Conservation (phyloP, 106 monocot species). For the Allium fistulosum region DNA sequence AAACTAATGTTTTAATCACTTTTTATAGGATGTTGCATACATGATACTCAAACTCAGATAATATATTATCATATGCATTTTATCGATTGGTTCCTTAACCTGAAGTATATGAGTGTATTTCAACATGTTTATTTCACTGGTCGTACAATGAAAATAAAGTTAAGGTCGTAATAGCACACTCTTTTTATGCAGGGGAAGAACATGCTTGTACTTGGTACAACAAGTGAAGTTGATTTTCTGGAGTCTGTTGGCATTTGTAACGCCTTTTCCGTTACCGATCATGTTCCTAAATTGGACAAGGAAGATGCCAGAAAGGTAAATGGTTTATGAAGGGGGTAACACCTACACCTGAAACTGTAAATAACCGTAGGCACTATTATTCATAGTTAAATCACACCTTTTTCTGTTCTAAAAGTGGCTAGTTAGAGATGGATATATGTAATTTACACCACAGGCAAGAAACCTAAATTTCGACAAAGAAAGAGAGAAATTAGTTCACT, state of each 20-base stretch:
- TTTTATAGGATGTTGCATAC: too few species aligned
- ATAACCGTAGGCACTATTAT: not conserved
- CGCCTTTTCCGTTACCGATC: constrained; percentile 80
- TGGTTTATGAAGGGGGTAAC: not conserved
- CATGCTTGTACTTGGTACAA: constrained; percentile 89
- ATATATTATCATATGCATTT: too few species aligned
- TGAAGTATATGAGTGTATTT: too few species aligned
- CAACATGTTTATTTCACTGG: too few species aligned
- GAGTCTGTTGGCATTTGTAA: constrained; percentile 85
- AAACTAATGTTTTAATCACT: not conserved
- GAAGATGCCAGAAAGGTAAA: constrained; percentile 81
- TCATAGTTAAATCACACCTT: not conserved
- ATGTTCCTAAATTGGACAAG: constrained; percentile 65
- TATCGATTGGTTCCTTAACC: too few species aligned
- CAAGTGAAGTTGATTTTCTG: constrained; percentile 81
- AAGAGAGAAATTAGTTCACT: too few species aligned
- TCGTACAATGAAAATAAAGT: too few species aligned
- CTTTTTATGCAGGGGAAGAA: constrained; percentile 70
- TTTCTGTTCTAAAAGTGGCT: not conserved
- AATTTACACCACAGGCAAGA: too few species aligned
- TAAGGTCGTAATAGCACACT: too few species aligned
- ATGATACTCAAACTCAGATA: too few species aligned
- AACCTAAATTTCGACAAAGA: too few species aligned
- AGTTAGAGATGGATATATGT: too few species aligned
- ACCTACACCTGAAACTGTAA: not conserved